phyloP scores from a whole-genome alignment of 352 stramenopile genomes.

The Thalassiosira hispida region DNA sequence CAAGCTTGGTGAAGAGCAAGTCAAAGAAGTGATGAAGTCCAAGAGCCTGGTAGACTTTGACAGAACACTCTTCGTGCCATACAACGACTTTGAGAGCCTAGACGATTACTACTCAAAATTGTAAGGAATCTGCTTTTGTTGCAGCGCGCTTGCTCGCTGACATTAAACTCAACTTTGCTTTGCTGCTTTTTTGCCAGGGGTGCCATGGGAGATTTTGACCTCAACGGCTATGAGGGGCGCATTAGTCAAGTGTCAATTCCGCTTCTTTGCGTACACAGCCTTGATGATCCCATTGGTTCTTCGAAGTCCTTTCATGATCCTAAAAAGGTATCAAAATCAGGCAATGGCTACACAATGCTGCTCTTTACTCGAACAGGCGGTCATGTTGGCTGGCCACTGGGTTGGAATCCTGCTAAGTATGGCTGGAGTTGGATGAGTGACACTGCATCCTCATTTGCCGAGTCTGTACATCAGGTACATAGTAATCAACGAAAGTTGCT shows the following conservation, averaged over 20 bases:
- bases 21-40: constrained; percentile 60
- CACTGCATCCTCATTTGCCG: constrained; percentile 47
- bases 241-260: constrained; percentile 71
- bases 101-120: constrained; percentile 44
- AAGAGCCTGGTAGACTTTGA: constrained; percentile 39
- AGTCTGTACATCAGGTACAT: constrained; percentile 30
- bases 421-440: constrained; percentile 78
- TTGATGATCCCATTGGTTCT: constrained; percentile 85
- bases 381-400: constrained; percentile 81
- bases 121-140: constrained; percentile 6
- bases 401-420: constrained; percentile 42
- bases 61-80: constrained; percentile 33
- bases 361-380: constrained; percentile 77
- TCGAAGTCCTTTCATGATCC: constrained; percentile 69
- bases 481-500: background rate
- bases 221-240: constrained; percentile 39
- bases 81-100: constrained; percentile 38
- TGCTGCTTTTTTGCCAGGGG: background rate
- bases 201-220: constrained; percentile 42
- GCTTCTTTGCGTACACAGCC: constrained; percentile 60
- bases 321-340: constrained; percentile 53
- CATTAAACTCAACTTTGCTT: background rate
- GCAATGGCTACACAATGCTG: constrained; percentile 65
- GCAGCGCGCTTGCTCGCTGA: background rate
- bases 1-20: constrained; percentile 52